Conservation (phyloP, 495 filamentous ascomycete species). For the Jackrogersella multiformis region DNA sequence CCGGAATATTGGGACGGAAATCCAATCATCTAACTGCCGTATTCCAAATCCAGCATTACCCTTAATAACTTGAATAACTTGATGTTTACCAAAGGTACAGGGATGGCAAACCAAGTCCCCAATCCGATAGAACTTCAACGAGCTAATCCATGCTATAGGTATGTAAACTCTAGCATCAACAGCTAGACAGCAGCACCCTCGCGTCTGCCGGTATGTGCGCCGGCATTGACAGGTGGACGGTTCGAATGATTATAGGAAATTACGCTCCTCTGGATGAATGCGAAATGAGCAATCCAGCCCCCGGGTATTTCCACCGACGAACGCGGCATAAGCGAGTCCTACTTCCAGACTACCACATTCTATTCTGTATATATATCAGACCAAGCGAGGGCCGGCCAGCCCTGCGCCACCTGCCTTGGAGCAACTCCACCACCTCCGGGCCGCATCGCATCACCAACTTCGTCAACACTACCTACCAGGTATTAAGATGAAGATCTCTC, state of each 20-base stretch:
- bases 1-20: slow-evolving; percentile 12
- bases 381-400: neutral
- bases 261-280: slow-evolving; percentile 38
- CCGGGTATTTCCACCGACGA: slow-evolving; percentile 28
- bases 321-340: slow-evolving; percentile 37
- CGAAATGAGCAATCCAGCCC: slow-evolving; percentile 25
- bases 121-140: too few species aligned
- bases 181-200: neutral
- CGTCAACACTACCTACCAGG: slow-evolving; percentile 23
- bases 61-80: slow-evolving; percentile 19
- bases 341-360: neutral
- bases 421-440: slow-evolving; percentile 18
- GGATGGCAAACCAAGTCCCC: too few species aligned
- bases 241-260: slow-evolving; percentile 27
- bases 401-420: neutral
- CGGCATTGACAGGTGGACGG: slow-evolving; percentile 15
- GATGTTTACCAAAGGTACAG: neutral
- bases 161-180: neutral
- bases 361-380: slow-evolving; percentile 35
- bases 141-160: too few species aligned
- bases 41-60: slow-evolving; percentile 17
- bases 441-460: slow-evolving; percentile 11
- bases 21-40: slow-evolving; percentile 40
- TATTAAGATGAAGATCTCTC: slow-evolving; percentile 48
- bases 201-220: neutral